Evolutionary conservation across 176 grass and related monocot genomes (phyloP), one percentile per base, ranked within the genome.

Genomic region (Avena atlantica): DNA sequence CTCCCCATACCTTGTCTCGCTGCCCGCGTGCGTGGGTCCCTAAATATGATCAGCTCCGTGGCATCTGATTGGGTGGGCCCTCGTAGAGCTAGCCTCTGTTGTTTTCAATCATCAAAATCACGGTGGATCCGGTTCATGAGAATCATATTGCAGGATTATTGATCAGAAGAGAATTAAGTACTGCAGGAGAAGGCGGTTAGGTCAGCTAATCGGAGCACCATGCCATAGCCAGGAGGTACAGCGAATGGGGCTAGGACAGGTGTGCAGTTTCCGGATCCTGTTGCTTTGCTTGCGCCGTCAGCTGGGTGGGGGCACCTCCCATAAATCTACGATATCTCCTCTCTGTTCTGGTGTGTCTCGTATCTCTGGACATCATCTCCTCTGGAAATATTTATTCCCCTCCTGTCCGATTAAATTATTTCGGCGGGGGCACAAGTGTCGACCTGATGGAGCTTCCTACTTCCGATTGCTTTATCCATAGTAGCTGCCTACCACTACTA

Each of bases 131-230:
- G 0, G 7, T 40, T 65, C 86, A 8, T 47, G 73, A 25, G 10
- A 78, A 76, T 15, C 24, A 74, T 75, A 8, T 17, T 27, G 47
- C 48, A 17, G 24, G 48, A 53, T 17, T 51, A 51, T 76, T 51
- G 15, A 49, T 49, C 11, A 8, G 17, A 9, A 51, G 6, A 52
- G 47, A 27, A 27, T 74, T 74, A 14, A 10, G 4, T 20, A 55
- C 3, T 55, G 52, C 44, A 1, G 44, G 45, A 47, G 8, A 9
- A 31, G 45, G 4, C 16, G 42, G 83, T 86, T 91, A 81, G 89
- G 86, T 71, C 75, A 93, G 65, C 89, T 84, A 91, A 83, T 75
- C 68, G 20, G 58, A 75, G 82, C 8, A n/a, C 23, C 13, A 29
- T 27, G 37, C 23, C 84, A 0, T 65, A 50, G 78, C 52, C 50